Evolutionary conservation across 2,329 filamentous ascomycete genomes (phyloP).

Genomic region (Colletotrichum aenigma): DNA sequence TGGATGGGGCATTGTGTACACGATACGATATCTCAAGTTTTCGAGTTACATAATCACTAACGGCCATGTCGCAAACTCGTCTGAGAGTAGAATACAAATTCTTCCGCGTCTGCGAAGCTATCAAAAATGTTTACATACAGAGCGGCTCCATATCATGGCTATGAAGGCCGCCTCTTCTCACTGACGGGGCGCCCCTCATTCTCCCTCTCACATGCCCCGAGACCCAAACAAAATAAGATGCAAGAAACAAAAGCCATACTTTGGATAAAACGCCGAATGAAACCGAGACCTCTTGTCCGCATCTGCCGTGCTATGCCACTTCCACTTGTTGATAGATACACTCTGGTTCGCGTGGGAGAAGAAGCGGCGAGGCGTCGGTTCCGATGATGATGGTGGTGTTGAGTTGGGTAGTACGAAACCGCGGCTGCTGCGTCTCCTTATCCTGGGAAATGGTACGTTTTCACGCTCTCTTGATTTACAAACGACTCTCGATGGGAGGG

Average conservation of each 20-base stretch:
- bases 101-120: not conserved
- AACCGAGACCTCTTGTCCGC: not conserved
- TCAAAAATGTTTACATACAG: not conserved
- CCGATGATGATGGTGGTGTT: not conserved
- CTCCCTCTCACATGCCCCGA: not conserved
- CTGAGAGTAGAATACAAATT: not conserved
- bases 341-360: not conserved
- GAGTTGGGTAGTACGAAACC: not conserved
- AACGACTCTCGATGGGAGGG: slow-evolving; percentile 76
- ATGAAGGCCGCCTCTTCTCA: not conserved
- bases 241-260: not conserved
- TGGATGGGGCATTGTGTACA: not conserved
- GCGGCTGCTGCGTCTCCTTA: not conserved
- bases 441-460: not conserved
- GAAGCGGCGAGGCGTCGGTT: not conserved
- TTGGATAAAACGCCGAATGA: not conserved
- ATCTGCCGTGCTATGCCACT: not conserved
- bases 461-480: slow-evolving; percentile 55
- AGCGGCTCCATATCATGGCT: not conserved
- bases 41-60: not conserved
- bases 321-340: not conserved
- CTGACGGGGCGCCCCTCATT: not conserved
- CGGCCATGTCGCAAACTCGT: not conserved
- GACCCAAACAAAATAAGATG: not conserved
- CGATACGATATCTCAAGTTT: not conserved